These are phyloP conservation scores for Mrakia blollopis DNA, from an alignment of 768 basidiomycete genomes.

Conservation along the genomic window DNA sequence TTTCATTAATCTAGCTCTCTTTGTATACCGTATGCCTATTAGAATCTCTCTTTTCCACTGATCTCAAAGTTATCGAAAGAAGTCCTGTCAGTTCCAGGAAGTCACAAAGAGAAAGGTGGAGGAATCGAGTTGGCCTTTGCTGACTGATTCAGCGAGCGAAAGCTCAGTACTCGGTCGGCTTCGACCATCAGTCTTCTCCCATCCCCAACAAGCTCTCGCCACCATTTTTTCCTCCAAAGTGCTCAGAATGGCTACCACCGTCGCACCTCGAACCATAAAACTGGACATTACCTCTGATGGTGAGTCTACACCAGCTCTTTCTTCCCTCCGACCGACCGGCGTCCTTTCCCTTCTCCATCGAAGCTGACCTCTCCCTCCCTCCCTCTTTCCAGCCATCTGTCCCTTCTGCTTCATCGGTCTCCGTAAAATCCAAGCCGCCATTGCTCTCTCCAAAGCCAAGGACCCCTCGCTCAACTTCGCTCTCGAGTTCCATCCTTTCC, in stretches of 20 bases:
- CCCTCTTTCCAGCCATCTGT: conserved; percentile 14
- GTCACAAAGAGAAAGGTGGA: not conserved
- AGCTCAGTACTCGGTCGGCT: not conserved
- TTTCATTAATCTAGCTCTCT: too few species aligned
- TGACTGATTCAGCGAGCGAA: too few species aligned
- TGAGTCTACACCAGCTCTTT: not conserved
- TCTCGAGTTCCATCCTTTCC: conserved; percentile 52
- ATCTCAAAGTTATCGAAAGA: too few species aligned
- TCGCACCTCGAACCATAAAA: not conserved
- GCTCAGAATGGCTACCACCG: not conserved
- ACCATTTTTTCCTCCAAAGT: not conserved
- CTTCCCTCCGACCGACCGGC: not conserved
- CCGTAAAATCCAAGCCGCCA: conserved; percentile 33
- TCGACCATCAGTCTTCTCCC: not conserved
- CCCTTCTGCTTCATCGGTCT: conserved; percentile 26
- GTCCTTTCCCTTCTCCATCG: not conserved
- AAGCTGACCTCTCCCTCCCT: not conserved
- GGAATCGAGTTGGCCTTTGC: not conserved
- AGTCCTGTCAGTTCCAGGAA: too few species aligned
- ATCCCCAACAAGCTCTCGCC: not conserved
- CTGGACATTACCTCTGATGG: conserved; percentile 10
- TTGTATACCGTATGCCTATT: too few species aligned
- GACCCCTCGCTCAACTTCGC: conserved; percentile 42
- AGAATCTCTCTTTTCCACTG: too few species aligned
- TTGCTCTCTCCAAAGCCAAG: conserved; percentile 33